Percentiles rank a stretch among this genome's conserved stretches.
Conservation (phyloP, 108 stramenopile genomes). For the Poteriospumella lacustris region DNA sequence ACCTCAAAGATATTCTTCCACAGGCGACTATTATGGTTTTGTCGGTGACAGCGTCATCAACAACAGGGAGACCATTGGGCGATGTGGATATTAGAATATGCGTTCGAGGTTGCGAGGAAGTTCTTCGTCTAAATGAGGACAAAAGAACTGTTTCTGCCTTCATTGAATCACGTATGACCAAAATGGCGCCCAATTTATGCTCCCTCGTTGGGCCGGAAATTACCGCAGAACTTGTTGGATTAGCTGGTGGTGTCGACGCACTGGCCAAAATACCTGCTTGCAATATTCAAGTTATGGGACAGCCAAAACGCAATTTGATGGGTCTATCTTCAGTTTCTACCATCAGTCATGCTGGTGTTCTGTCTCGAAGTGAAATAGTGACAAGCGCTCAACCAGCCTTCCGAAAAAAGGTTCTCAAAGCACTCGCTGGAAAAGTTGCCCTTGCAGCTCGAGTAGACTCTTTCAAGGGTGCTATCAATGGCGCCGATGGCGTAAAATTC, state of each 20-base stretch:
- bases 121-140: conserved; percentile 32
- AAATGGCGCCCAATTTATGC: conserved; percentile 57
- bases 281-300: conserved; percentile 68
- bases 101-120: conserved; percentile 37
- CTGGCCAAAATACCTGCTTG: conserved; percentile 72
- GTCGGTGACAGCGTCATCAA: conserved; percentile 78
- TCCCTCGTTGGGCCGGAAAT: conserved; percentile 73
- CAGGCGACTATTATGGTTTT: conserved; percentile 82
- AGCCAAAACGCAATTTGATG: conserved; percentile 34
- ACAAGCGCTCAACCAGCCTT: conserved; percentile 58
- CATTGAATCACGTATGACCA: conserved; percentile 45
- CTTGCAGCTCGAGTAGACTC: conserved; percentile 43
- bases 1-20: conserved; percentile 55
- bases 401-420: conserved; percentile 72
- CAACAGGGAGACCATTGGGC: conserved; percentile 52
- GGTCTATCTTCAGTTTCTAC: conserved; percentile 40
- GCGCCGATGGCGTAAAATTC: conserved; percentile 33
- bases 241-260: conserved; percentile 82
- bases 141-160: conserved; percentile 35
- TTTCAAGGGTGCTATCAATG: background rate
- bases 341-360: conserved; percentile 63
- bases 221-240: conserved; percentile 74
- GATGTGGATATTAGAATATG: background rate
- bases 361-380: conserved; percentile 75
- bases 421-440: conserved; percentile 61